These are phyloP conservation scores for Syzygium oleosum DNA, from an alignment of 345 rosid species.

Conservation along the genomic window DNA sequence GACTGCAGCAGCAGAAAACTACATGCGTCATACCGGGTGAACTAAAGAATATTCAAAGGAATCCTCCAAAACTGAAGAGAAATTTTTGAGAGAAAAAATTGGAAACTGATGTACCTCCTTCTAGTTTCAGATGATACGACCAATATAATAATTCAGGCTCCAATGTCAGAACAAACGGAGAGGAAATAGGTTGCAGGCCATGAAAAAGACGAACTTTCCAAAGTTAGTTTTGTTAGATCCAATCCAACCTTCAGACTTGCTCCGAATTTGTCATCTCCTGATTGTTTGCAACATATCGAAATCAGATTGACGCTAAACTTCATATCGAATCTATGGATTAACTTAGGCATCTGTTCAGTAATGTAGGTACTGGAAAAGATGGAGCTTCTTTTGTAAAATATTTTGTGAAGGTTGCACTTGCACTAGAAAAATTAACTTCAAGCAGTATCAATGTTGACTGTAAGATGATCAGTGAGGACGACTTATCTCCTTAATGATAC, in stretches of 20 bases:
- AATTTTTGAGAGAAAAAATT: background rate
- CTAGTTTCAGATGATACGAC: background rate
- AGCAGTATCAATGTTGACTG: background rate
- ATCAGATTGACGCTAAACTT: background rate
- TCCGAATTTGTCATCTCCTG: background rate
- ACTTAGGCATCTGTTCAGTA: background rate
- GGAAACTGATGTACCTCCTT: background rate
- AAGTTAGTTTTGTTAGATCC: background rate
- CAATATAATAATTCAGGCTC: background rate
- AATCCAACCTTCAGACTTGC: background rate
- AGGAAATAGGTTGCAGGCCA: background rate
- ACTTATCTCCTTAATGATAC: background rate
- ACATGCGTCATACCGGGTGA: background rate
- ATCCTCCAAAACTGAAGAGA: background rate
- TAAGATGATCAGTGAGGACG: background rate
- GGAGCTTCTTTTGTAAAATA: background rate
- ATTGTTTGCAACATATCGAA: background rate
- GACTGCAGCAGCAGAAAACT: background rate
- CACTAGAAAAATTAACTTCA: background rate
- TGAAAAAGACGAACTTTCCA: background rate
- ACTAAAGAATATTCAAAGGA: background rate
- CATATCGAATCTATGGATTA: background rate
- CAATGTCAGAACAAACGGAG: background rate
- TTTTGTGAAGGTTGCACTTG: background rate
- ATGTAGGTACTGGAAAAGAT: background rate